Percentiles rank a stretch among this genome's conserved stretches.
phyloP scores from a whole-genome alignment of 306 rosid species.

The Quercus alba region DNA sequence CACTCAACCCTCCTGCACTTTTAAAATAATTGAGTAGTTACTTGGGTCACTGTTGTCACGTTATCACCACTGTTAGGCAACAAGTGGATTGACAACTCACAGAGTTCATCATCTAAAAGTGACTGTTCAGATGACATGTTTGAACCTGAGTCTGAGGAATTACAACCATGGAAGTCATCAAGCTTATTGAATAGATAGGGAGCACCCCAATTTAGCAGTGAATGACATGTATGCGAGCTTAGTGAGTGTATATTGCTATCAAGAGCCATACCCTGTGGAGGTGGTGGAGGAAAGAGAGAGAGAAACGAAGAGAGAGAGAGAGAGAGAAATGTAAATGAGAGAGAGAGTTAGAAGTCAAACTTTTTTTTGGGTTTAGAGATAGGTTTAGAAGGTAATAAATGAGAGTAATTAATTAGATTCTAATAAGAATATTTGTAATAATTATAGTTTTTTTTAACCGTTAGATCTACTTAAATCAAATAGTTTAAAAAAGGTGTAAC shows the following conservation, averaged over 20 bases:
- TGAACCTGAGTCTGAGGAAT: conserved; percentile 10
- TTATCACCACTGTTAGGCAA: conserved; percentile 29
- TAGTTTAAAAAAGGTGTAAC: no score
- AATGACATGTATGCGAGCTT: conserved; percentile 36
- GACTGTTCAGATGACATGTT: conserved; percentile 28
- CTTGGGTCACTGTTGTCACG: conserved; percentile 18
- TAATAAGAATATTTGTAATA: no score
- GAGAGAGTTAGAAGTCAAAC: no score
- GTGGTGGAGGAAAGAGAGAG: no score
- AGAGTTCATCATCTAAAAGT: conserved; percentile 39
- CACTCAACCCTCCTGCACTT: conserved; percentile 47
- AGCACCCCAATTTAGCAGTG: conserved; percentile 63
- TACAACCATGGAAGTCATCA: conserved; percentile 45
- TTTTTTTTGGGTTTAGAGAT: no score
- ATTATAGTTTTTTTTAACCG: no score
- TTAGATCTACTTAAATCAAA: no score
- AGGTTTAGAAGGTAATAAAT: no score
- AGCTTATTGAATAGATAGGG: conserved; percentile 51
- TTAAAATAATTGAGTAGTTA: conserved; percentile 34
- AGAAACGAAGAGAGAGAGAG: no score
- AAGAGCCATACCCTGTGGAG: conserved; percentile 35
- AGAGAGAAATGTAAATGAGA: no score
- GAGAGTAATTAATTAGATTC: no score
- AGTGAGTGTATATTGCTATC: conserved; percentile 36
- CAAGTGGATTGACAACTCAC: conserved; percentile 46